Evolutionary conservation across 2,329 filamentous ascomycete species (phyloP).

Genomic region (Aspergillus hiratsukae): DNA sequence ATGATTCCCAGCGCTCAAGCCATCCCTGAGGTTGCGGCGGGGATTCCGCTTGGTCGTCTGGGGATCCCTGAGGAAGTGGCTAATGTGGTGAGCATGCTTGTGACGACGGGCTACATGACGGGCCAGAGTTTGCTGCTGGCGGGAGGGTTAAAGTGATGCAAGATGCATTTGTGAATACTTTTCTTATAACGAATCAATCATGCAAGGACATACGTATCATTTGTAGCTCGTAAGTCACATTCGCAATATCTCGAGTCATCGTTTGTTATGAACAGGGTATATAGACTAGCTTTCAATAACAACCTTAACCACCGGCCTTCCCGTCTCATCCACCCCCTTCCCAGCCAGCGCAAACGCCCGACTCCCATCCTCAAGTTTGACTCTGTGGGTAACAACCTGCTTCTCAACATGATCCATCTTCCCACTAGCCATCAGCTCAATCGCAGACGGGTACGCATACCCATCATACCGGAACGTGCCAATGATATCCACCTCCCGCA

Average conservation of each 20-base stretch:
- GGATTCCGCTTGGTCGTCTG: slow-evolving; percentile 56
- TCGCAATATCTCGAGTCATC: background rate
- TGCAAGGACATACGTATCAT: background rate
- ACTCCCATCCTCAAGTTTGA: slow-evolving; percentile 45
- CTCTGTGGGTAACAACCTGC: slow-evolving; percentile 51
- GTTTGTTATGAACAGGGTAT: background rate
- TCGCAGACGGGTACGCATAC: slow-evolving; percentile 51
- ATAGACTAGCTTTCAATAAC: slow-evolving; percentile 36
- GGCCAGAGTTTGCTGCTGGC: slow-evolving; percentile 53
- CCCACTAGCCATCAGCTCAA: slow-evolving; percentile 49
- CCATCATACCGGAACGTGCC: slow-evolving; percentile 55
- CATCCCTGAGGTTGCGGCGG: slow-evolving; percentile 55
- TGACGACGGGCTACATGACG: slow-evolving; percentile 57
- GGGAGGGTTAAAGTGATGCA: slow-evolving; percentile 47
- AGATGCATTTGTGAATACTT: slow-evolving; percentile 1
- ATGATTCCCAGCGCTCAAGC: slow-evolving; percentile 59
- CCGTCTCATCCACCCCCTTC: slow-evolving; percentile 48
- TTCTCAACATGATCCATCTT: slow-evolving; percentile 46
- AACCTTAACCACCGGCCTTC: slow-evolving; percentile 52
- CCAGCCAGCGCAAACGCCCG: slow-evolving; percentile 50
- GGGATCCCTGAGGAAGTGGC: slow-evolving; percentile 58
- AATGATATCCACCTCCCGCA: slow-evolving; percentile 54
- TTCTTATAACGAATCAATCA: background rate
- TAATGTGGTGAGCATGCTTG: slow-evolving; percentile 58
- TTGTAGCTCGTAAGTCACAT: background rate